Base-by-base conservation (phyloP, 1,139 yeast species). In the Pichia sp. region DNA sequence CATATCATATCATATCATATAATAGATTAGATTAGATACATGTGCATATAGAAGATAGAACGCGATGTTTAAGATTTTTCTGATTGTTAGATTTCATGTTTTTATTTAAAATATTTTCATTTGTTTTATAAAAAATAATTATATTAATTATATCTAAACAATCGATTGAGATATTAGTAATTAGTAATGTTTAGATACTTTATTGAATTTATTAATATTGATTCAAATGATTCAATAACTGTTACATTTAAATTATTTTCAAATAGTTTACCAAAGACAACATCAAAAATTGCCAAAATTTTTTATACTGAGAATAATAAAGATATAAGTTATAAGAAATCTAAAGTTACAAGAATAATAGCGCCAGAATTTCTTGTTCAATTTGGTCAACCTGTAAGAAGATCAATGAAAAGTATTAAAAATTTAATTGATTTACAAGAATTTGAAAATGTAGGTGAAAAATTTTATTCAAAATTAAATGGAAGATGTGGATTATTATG, bases 311-410 rank as follows among this genome's bases (percentile, higher is more conserved):
- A 38, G 7, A 36, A 35, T 11, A 26, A 7, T 1, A 36, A 37
- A 1, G 27, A n/a, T 4, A 4, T 46, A n/a, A 43, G 46, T 30
- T 49, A 43, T 26, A 26, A 42, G 28, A 51, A 51, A 33, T 42
- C 50, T 2, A 9, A 25, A 18, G 49, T 51, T 1, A 49, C 54
- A 4, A 29, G 54, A 27, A 40, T 51, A 5, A 41, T 51, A 7
- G 47, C 53, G 8, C 54, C 54, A 4, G 54, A 51, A 34, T 51
- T 43, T 29, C 37, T 51, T 1, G 42, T 51, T 2, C 54, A 51
- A 40, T 51, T 51, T 43, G 54, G 54, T 7, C 9, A 27, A n/a
- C 49, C 52, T 7, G 44, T 45, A 1, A 36, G 53, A 18, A 25
- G 47, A 26, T 42, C 45, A 28, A 25, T 7, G 9, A 7, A 30